Evolutionary conservation across 768 basidiomycete genomes (phyloP).

Genomic region (Boletus barrowsii): DNA sequence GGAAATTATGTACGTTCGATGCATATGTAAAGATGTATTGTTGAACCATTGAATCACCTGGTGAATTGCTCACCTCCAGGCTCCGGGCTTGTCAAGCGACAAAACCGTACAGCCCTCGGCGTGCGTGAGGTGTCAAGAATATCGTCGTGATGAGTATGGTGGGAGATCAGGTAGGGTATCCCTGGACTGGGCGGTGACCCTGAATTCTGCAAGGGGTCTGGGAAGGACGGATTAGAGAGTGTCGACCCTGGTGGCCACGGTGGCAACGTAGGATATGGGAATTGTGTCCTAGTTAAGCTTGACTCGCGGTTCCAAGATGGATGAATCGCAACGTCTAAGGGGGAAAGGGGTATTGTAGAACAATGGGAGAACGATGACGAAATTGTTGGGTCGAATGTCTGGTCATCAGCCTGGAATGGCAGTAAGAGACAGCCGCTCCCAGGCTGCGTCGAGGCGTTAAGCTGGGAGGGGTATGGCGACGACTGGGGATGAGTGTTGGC

Average conservation of each 20-base stretch:
- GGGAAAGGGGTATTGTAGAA: background rate
- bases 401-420: constrained; percentile 4
- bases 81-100: constrained; percentile 3
- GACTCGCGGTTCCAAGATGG: constrained; percentile 3
- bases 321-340: background rate
- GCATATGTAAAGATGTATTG: background rate
- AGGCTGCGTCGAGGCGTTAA: background rate
- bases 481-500: background rate
- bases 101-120: constrained; percentile 3
- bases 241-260: constrained; percentile 1
- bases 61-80: background rate
- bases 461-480: background rate
- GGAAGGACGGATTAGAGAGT: background rate
- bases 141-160: background rate
- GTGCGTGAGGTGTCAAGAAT: background rate
- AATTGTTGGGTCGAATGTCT: background rate
- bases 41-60: constrained; percentile 1
- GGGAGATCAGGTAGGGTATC: constrained; percentile 1
- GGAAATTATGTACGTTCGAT: background rate
- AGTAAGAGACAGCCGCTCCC: background rate
- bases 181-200: background rate
- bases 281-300: background rate
- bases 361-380: background rate
- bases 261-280: constrained; percentile 1
- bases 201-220: background rate